Conservation (phyloP, 225 moss, liverwort and hornwort genomes). For the Pleurozium schreberi region DNA sequence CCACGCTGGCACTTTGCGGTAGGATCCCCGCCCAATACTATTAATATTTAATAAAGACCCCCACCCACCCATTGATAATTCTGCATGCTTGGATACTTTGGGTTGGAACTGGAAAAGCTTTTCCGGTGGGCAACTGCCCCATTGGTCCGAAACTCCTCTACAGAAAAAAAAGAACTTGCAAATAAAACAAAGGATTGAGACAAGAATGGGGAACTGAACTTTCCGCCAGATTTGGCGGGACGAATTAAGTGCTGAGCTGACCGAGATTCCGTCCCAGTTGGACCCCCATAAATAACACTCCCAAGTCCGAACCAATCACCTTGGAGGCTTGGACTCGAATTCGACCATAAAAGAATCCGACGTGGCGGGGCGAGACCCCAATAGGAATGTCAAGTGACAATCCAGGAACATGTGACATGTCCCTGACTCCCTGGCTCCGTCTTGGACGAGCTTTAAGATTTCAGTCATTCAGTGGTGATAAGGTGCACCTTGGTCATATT, state of each 20-base stretch:
- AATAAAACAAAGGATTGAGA: background rate
- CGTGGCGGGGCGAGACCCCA: background rate
- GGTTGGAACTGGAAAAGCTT: background rate
- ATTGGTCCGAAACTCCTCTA: background rate
- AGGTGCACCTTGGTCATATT: background rate
- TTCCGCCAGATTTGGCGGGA: background rate
- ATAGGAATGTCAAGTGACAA: background rate
- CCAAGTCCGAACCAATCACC: too few species aligned
- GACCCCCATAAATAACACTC: too few species aligned
- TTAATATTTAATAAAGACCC: too few species aligned
- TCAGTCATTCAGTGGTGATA: background rate
- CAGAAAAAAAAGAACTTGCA: background rate
- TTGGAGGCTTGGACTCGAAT: too few species aligned
- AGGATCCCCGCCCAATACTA: background rate
- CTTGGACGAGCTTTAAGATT: background rate
- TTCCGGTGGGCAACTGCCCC: background rate
- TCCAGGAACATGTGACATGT: too few species aligned
- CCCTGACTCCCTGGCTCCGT: too few species aligned
- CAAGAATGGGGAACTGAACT: background rate
- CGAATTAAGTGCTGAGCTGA: background rate
- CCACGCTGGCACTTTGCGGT: background rate
- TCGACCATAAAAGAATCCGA: background rate
- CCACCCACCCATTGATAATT: too few species aligned
- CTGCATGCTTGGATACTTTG: background rate
- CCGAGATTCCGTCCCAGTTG: background rate